Evolutionary conservation across 495 filamentous ascomycete genomes (phyloP), one percentile per base, ranked within the genome.

Genomic region (Letharia columbiana): DNA sequence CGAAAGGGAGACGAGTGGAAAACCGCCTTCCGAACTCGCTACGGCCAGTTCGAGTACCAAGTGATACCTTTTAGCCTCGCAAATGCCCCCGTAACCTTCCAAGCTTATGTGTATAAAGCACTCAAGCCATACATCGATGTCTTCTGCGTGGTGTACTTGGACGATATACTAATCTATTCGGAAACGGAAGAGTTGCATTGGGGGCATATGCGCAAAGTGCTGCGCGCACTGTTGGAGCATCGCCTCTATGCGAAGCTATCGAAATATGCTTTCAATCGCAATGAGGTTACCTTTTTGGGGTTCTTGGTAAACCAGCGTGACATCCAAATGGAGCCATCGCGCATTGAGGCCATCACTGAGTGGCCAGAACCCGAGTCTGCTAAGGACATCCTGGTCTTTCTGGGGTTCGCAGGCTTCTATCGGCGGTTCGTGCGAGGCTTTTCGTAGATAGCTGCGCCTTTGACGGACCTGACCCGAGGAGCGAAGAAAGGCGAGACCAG

Each of bases 51-150:
- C n/a, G 64, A 69, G 44, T 69, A 67, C 39, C 33, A 49, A n/a
- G 61, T 69, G 4, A 69, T 69, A 54, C 65, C 60, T 31, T 69
- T 69, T 42, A 47, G 65, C 11, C 52, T 69, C n/a, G 52, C 60
- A 17, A 69, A 69, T 64, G 60, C 56, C 0, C 64, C 64, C 28
- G 64, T 52, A 20, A 67, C 57, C 2, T 69, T 69, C 56, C 44
- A 69, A n/a, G 2, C 47, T 28, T 69, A 63, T 37, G 58, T 67
- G 33, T 61, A 69, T 31, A 42, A 67, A 17, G 65, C 61, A 12
- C 33, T 69, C 7, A 11, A 52, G 10, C 31, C 33, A 7, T 57
- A 20, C 8, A 17, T 69, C 11, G 67, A 69, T 37, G 49, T 23
- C n/a, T 67, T 58, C 23, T 39, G n/a, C 45, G 63, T 58, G 37